A percentile compares a stretch with the other conserved stretches of the same genome.
These are phyloP conservation scores for Aspergillus glaucus DNA, from an alignment of 2,329 filamentous ascomycete species.

Conservation along the genomic window DNA sequence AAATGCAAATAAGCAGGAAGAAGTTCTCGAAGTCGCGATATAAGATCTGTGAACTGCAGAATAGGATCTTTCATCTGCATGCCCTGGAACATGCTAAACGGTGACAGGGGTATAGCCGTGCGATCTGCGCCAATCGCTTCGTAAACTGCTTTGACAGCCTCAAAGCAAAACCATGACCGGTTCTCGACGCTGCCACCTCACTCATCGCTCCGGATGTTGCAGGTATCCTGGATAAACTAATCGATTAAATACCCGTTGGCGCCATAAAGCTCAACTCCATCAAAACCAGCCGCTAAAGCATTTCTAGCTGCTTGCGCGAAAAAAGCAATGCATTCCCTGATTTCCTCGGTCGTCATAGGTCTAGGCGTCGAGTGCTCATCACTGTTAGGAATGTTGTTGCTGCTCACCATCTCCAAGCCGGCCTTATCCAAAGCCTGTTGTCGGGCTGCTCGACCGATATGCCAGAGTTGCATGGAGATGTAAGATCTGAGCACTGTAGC, in stretches of 20 bases:
- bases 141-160: not conserved
- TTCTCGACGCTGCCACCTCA: not conserved
- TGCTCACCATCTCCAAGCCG: not conserved
- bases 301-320: not conserved
- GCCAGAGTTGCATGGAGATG: not conserved
- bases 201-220: not conserved
- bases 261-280: not conserved
- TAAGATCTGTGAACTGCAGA: not conserved
- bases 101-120: not conserved
- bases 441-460: not conserved
- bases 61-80: not conserved
- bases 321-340: not conserved
- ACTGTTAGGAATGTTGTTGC: not conserved
- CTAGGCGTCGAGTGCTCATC: not conserved
- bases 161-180: not conserved
- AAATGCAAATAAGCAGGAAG: not conserved
- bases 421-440: not conserved
- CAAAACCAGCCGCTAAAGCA: not conserved
- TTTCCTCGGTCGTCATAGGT: not conserved
- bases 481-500: too few species aligned
- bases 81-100: not conserved
- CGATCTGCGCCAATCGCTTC: not conserved
- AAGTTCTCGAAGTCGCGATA: not conserved
- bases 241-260: not conserved
- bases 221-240: not conserved